Evolutionary conservation across 2,329 filamentous ascomycete species (phyloP).

Genomic region (Sclerotinia trifoliorum): DNA sequence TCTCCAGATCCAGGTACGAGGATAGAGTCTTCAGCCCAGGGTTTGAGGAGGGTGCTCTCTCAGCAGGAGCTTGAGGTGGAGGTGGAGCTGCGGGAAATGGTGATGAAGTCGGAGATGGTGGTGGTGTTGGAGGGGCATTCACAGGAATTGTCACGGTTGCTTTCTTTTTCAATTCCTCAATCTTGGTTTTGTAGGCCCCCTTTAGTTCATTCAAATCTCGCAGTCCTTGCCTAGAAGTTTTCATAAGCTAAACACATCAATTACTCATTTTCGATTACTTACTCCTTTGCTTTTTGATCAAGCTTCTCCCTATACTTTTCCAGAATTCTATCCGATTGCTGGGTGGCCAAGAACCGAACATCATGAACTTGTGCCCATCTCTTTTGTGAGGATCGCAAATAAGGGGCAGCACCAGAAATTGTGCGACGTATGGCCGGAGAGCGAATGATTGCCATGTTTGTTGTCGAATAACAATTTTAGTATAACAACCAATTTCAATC

Average conservation of each 20-base stretch:
- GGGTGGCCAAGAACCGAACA: slow-evolving; percentile 83
- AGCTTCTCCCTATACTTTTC: slow-evolving; percentile 90
- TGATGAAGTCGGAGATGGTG: slow-evolving; percentile 38
- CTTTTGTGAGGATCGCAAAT: slow-evolving; percentile 54
- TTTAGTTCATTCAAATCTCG: slow-evolving; percentile 73
- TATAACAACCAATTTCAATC: neutral
- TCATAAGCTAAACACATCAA: neutral
- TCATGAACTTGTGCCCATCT: slow-evolving; percentile 92
- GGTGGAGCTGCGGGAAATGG: slow-evolving; percentile 39
- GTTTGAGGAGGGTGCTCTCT: slow-evolving; percentile 39
- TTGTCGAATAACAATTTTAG: neutral
- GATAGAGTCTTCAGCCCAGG: slow-evolving; percentile 55
- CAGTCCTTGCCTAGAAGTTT: slow-evolving; percentile 53
- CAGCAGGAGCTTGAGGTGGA: slow-evolving; percentile 38
- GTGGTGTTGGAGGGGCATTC: slow-evolving; percentile 39
- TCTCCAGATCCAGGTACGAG: slow-evolving; percentile 75
- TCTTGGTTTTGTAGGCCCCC: slow-evolving; percentile 81
- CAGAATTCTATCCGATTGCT: slow-evolving; percentile 64
- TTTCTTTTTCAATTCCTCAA: slow-evolving; percentile 66
- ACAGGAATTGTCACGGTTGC: slow-evolving; percentile 53
- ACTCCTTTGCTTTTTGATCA: slow-evolving; percentile 72
- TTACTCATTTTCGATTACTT: slow-evolving; percentile 22
- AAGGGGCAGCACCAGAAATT: slow-evolving; percentile 36
- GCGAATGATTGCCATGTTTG: slow-evolving; percentile 50
- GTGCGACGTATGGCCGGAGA: slow-evolving; percentile 49